phyloP scores from a whole-genome alignment of 352 stramenopile genomes.

The Phytophthora hybrid region DNA sequence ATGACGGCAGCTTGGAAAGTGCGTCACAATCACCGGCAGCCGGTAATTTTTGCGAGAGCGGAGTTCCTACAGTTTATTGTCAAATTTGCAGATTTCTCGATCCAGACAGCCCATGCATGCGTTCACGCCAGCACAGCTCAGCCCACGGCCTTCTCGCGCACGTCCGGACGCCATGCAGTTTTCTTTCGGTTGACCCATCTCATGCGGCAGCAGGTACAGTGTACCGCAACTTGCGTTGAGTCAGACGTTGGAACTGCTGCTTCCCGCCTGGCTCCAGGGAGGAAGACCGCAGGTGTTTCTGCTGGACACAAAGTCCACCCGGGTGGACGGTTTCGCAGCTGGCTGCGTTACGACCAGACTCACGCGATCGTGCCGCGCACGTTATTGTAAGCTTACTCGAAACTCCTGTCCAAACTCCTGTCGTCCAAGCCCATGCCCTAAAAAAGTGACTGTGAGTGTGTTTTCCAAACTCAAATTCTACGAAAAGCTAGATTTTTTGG shows the following conservation, averaged over 20 bases:
- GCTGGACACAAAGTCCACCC: not conserved
- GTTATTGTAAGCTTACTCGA: not conserved
- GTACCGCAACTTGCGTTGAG: not conserved
- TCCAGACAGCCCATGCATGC: not conserved
- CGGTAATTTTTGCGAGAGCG: not conserved
- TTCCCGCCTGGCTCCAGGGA: not conserved
- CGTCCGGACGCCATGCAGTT: not conserved
- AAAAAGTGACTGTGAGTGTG: not conserved
- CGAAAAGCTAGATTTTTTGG: not conserved
- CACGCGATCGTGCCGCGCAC: not conserved
- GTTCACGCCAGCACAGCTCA: not conserved
- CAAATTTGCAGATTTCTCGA: not conserved
- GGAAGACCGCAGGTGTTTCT: not conserved
- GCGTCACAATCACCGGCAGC: conserved; percentile 9
- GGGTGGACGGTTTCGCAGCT: conserved; percentile 3
- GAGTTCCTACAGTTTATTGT: not conserved
- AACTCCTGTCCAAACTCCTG: conserved; percentile 1
- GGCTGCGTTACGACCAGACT: not conserved
- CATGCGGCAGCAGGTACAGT: not conserved
- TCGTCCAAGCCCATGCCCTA: not conserved
- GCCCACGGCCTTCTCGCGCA: not conserved
- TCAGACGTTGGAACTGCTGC: not conserved
- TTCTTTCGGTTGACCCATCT: conserved; percentile 1
- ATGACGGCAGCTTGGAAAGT: conserved; percentile 17
- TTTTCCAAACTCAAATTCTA: too few species aligned